phyloP scores from a whole-genome alignment of 2,329 filamentous ascomycete genomes.

The Trichoderma gracile region DNA sequence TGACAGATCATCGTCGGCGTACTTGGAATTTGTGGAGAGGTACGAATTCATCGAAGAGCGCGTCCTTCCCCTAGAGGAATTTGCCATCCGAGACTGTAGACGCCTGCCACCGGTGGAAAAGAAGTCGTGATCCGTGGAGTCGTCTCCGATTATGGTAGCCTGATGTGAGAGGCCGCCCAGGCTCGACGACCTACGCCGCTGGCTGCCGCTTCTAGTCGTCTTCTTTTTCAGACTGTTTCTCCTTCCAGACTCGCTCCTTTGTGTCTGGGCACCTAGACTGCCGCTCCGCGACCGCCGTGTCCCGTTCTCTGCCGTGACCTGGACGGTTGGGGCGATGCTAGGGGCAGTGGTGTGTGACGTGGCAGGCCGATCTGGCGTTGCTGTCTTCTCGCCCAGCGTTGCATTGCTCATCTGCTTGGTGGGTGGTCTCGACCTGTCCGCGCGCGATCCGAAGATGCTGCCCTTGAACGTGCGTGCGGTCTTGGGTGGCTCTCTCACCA shows the following conservation, averaged over 20 bases:
- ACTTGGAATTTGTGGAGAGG: conserved; percentile 44
- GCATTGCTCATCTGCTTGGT: conserved; percentile 43
- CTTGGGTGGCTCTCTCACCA: conserved; percentile 60
- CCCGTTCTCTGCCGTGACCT: conserved; percentile 69
- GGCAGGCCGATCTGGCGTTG: conserved; percentile 35
- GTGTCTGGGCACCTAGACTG: conserved; percentile 38
- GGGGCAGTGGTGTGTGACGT: conserved; percentile 49
- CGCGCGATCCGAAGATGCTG: conserved; percentile 72
- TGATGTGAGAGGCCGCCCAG: conserved; percentile 43
- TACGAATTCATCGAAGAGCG: conserved; percentile 50
- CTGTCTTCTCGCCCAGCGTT: conserved; percentile 42
- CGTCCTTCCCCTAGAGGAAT: conserved; percentile 47
- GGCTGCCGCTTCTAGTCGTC: conserved; percentile 49
- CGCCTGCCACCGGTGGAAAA: conserved; percentile 47
- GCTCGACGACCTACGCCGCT: conserved; percentile 48
- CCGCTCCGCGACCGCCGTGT: conserved; percentile 39
- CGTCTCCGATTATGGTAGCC: conserved; percentile 53
- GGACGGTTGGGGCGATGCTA: conserved; percentile 61
- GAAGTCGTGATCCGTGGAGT: conserved; percentile 46
- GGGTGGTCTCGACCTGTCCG: conserved; percentile 48
- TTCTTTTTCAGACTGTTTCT: conserved; percentile 56
- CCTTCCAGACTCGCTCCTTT: conserved; percentile 50
- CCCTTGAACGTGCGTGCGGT: conserved; percentile 70
- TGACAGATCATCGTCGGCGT: conserved; percentile 44
- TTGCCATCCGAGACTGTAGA: conserved; percentile 42